Evolutionary conservation across 441 rosid species (phyloP).

Genomic region (Eruca vesicaria): DNA sequence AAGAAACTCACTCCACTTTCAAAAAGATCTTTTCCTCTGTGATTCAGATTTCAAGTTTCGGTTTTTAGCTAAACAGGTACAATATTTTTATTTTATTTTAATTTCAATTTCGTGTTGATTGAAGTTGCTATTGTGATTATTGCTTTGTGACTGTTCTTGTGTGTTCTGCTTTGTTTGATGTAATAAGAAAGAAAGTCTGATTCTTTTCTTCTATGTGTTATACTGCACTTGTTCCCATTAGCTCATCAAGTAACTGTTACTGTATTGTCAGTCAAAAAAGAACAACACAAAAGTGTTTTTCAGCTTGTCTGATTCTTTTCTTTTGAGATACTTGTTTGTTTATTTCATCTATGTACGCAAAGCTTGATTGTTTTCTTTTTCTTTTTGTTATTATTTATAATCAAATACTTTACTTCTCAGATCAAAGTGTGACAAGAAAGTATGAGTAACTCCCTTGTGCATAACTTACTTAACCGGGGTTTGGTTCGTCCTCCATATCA

Average conservation of each 20-base stretch:
- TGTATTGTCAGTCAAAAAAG: neutral
- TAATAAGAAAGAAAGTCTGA: neutral
- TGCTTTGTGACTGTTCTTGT: neutral
- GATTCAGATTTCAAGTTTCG: neutral
- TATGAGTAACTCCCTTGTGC: slow-evolving; percentile 69
- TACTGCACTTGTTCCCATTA: slow-evolving; percentile 5
- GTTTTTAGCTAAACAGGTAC: slow-evolving; percentile 8
- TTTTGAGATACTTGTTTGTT: slow-evolving; percentile 11
- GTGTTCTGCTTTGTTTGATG: neutral
- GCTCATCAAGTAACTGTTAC: neutral
- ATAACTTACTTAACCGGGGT: slow-evolving; percentile 55
- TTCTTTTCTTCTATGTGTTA: slow-evolving; percentile 20
- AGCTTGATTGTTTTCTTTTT: slow-evolving; percentile 16
- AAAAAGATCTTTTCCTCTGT: neutral
- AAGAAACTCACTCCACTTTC: neutral
- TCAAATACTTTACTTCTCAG: slow-evolving; percentile 25
- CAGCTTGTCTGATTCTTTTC: neutral
- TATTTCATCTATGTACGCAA: slow-evolving; percentile 6
- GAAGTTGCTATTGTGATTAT: neutral
- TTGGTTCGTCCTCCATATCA: slow-evolving; percentile 66
- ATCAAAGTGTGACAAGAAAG: slow-evolving; percentile 43
- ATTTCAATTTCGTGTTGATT: slow-evolving; percentile 23
- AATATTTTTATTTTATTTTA: too few species aligned
- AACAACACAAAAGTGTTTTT: neutral
- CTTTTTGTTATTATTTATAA: neutral